Percentiles rank a stretch among this genome's conserved stretches.
Evolutionary conservation across 2,329 filamentous ascomycete genomes (phyloP).

Genomic region (Talaromyces sp.): DNA sequence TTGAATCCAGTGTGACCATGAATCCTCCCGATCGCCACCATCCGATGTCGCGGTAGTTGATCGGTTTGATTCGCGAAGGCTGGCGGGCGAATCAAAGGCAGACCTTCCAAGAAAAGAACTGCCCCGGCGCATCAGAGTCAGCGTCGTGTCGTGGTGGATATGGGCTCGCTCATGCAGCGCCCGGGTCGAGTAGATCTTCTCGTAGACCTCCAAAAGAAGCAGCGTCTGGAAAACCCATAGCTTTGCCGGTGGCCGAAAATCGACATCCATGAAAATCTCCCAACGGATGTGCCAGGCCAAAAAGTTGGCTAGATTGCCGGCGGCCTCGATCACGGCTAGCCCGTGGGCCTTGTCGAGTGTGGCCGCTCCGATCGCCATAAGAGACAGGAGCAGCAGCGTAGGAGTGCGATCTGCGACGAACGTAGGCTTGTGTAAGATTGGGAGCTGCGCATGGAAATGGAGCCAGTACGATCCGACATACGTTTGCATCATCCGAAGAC

Average conservation of each 20-base stretch:
- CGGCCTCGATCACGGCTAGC: conserved; percentile 64
- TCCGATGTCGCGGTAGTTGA: conserved; percentile 47
- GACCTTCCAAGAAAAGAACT: conserved; percentile 84
- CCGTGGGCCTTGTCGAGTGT: conserved; percentile 81
- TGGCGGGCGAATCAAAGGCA: conserved; percentile 76
- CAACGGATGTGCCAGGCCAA: conserved; percentile 89
- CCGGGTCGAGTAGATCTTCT: conserved; percentile 95
- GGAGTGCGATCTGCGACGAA: conserved; percentile 85
- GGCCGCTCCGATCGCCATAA: conserved; percentile 88
- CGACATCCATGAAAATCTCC: conserved; percentile 88
- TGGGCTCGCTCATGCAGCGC: conserved; percentile 90
- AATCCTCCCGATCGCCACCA: conserved; percentile 72
- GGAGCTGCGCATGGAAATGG: conserved; percentile 88
- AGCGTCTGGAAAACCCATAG: conserved; percentile 94
- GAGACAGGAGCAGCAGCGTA: conserved; percentile 74
- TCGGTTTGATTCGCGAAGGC: conserved; percentile 54
- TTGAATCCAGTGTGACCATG: conserved; percentile 94
- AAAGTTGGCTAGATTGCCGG: conserved; percentile 82
- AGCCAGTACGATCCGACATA: conserved; percentile 94
- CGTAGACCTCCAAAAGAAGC: conserved; percentile 82
- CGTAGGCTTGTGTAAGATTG: conserved; percentile 89
- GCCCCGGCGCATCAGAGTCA: conserved; percentile 90
- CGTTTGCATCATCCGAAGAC: conserved; percentile 89
- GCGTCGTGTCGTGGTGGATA: conserved; percentile 91
- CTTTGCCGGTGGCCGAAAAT: conserved; percentile 87